Base-by-base conservation (phyloP, 768 basidiomycete genomes). In the Suillus lakei region DNA sequence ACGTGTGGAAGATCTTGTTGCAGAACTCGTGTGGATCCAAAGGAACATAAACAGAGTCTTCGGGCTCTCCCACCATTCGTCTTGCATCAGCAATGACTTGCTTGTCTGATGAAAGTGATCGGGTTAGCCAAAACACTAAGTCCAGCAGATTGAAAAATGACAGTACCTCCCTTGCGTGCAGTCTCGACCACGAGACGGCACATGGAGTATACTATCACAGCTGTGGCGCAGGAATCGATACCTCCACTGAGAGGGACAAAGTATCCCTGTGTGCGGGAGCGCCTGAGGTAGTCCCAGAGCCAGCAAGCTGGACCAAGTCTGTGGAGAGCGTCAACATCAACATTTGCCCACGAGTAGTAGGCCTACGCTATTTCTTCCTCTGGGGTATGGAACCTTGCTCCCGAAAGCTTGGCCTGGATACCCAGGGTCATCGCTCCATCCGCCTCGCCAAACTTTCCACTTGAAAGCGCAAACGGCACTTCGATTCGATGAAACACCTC, bases 271-370 rank as follows among this genome's bases (percentile, higher is more conserved):
- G 91, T 95, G 10, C 93, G 84, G 6, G 97, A 99, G 51, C 98
- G 88, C 43, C 98, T 86, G 36, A 99, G 87, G 73, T 99, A 99
- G 75, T 99, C 98, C 98, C 98, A 99, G n/a, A 99, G 83, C 98
- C 98, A 99, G 74, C 98, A 99, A 18, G 97, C 98, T 8, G 98
- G 98, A 5, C 98, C 98, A 3, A 99, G 81, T 3, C 97, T 98
- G 67, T 32, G 6, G 50, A 32, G 30, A 60, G 23, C n/a, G 56
- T 66, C 23, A 70, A 9, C 36, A 39, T 10, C 23, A 18, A 16
- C 15, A 26, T 39, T 38, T 38, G 9, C 23, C 4, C 23, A 18
- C 16, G 16, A 39, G 4, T 39, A 38, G 50, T 64, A 51, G 10
- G 85, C 94, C 70, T 72, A 98, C 98, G 98, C 97, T 64, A 99